Base-by-base conservation (phyloP, 306 rosid species). In the Prunus fruticosa region DNA sequence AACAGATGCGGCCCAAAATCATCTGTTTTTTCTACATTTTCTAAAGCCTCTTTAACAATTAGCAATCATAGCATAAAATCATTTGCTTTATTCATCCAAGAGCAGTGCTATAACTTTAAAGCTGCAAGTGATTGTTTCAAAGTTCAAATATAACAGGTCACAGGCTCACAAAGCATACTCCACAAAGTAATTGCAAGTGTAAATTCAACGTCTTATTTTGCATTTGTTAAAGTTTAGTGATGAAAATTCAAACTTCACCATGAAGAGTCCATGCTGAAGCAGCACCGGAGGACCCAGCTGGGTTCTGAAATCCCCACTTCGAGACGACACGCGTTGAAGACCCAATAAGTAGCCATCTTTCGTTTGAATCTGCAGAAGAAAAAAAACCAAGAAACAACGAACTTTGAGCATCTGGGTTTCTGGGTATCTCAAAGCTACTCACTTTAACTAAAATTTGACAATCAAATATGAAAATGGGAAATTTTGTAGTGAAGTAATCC, bases 261-360 rank as follows among this genome's bases (percentile, higher is more conserved):
- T 86, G 88, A 94, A 90, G 65, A 94, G 86, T 2, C 98, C 98
- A 76, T 94, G 98, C 78, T 76, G 91, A 73, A 94, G 97, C 80
- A 94, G 85, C 81, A 91, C 86, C 51, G 98, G 96, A 73, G 90
- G 91, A 34, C 92, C 89, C 30, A 76, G 82, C 62, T 53, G 58
- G 15, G 76, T 64, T 72, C 57, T 82, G 51, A 76, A 64, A 64
- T 78, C 28, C 22, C 77, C 75, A 75, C 54, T 47, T 20, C 80
- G 60, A 51, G 97, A 88, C 71, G 91, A 83, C 30, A 94, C 97
- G 22, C 96, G 97, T 72, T 89, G 97, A 77, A 95, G 89, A 78
- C 87, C 96, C 87, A 95, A 63, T 71, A 92, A 71, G 80, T 79
- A 95, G 11, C 98, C 97, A 74, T 95, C 97, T 81, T 87, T 85